Evolutionary conservation across 2,329 filamentous ascomycete species (phyloP), one percentile per base, ranked within the genome.

Genomic region (Pseudogymnoascus sp.): DNA sequence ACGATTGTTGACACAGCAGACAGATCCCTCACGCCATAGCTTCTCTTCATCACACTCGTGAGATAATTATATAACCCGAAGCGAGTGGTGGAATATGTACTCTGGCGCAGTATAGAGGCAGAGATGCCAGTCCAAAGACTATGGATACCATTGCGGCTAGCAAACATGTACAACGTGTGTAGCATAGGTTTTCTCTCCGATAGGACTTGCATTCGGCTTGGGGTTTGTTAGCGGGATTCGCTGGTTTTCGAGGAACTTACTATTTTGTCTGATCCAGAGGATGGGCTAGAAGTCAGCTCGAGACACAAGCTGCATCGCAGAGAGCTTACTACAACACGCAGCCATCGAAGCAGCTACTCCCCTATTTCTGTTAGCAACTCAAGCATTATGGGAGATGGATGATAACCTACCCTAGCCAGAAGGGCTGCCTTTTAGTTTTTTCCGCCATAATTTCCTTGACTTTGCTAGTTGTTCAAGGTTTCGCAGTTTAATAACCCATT

Each of bases 41-140:
- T 67, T 3, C 61, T 56, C 8, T 67, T 67, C 0, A 70, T 62
- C 19, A 68, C 64, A 1, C 69, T 64, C 7, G 74, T 70, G 23
- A 76, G 67, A 48, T 71, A 64, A 10, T 67, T 72, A 61, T 76
- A 75, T 0, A 77, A 67, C 12, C 74, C 75, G 63, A 77, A 77
- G 2, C 75, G 71, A 1, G 75, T 72, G 7, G 75, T 77, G 0
- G 75, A 77, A 61, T 77, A 77, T 12, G 74, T 76, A 13, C 72
- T 72, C 60, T 77, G 75, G 15, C 75, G 71, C 5, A 76, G 69
- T 34, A 77, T 72, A 1, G 75, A 77, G 8, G 74, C 75, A 1
- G 74, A 76, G 19, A 77, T 68, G 4, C 75, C 75, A 3, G 68
- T 68, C 75, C 75, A 77, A 3, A 77, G 69, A 1, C 75, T 76